phyloP scores from a whole-genome alignment of 768 basidiomycete genomes.

The Suillus sp. region DNA sequence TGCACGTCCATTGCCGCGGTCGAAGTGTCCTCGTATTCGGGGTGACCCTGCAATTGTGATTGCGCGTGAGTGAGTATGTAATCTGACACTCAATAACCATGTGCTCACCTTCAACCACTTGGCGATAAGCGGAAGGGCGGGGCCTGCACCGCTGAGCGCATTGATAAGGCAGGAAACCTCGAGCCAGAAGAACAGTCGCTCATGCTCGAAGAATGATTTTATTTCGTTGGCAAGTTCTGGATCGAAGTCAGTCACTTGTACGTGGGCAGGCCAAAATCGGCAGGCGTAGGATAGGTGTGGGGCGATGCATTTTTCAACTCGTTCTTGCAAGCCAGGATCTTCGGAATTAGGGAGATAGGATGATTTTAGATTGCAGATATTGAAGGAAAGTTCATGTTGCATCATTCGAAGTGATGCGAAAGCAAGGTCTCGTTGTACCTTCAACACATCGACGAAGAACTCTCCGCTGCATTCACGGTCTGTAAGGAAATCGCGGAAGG shows the following conservation, averaged over 20 bases:
- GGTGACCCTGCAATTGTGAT: neutral
- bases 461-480: neutral
- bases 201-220: neutral
- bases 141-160: neutral
- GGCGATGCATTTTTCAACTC: neutral
- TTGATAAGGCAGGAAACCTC: neutral
- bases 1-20: neutral
- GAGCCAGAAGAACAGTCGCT: neutral
- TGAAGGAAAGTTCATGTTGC: neutral
- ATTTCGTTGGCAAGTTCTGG: neutral
- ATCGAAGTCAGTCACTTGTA: neutral
- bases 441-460: neutral
- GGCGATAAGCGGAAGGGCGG: neutral
- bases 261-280: neutral
- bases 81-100: neutral
- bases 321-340: neutral
- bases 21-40: neutral
- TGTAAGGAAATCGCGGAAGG: neutral
- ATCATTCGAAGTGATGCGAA: constrained; percentile 1
- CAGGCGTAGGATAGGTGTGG: neutral
- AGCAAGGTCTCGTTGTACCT: neutral
- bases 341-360: neutral
- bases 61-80: rapidly evolving
- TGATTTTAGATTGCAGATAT: neutral
- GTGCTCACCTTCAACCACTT: neutral